These are phyloP conservation scores for Penicillium glabrum DNA, from an alignment of 2,329 filamentous ascomycete species.

Conservation along the genomic window DNA sequence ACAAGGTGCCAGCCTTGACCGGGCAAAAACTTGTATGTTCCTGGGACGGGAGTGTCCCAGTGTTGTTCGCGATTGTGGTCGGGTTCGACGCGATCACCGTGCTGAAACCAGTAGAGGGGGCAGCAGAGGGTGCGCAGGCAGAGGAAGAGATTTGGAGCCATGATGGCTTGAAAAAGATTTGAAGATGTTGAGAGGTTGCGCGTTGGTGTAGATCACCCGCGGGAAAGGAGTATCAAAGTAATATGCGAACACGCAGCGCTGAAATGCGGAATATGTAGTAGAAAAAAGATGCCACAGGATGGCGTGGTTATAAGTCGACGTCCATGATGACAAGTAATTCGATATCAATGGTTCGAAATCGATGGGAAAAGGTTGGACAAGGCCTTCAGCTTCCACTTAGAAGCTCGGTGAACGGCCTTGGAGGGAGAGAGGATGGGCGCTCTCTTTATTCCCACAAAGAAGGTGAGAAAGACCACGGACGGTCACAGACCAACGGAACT, in stretches of 20 bases:
- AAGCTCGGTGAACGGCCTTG: slow-evolving; percentile 17
- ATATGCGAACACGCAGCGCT: slow-evolving; percentile 20
- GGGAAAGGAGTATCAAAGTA: neutral
- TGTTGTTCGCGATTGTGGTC: slow-evolving; percentile 46
- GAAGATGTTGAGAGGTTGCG: neutral
- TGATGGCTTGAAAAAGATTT: slow-evolving; percentile 19
- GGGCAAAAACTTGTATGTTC: slow-evolving; percentile 52
- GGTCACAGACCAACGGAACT: slow-evolving; percentile 11
- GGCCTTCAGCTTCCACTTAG: slow-evolving; percentile 11
- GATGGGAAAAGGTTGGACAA: slow-evolving; percentile 11
- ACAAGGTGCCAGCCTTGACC: slow-evolving; percentile 53
- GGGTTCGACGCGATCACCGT: slow-evolving; percentile 38
- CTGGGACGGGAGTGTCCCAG: slow-evolving; percentile 50
- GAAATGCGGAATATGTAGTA: slow-evolving; percentile 17
- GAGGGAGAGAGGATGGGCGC: neutral
- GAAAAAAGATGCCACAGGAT: slow-evolving; percentile 8
- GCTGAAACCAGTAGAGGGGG: slow-evolving; percentile 52
- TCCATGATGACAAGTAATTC: slow-evolving; percentile 28
- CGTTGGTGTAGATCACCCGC: neutral
- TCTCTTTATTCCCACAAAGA: slow-evolving; percentile 10
- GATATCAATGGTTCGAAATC: slow-evolving; percentile 20
- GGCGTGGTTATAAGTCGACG: slow-evolving; percentile 30
- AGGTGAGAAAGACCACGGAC: slow-evolving; percentile 3
- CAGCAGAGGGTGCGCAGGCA: slow-evolving; percentile 50
- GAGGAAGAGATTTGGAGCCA: slow-evolving; percentile 54